These are phyloP conservation scores for Thecaphora thlaspeos DNA, from an alignment of 1,284 basidiomycete genomes.

Conservation along the genomic window DNA sequence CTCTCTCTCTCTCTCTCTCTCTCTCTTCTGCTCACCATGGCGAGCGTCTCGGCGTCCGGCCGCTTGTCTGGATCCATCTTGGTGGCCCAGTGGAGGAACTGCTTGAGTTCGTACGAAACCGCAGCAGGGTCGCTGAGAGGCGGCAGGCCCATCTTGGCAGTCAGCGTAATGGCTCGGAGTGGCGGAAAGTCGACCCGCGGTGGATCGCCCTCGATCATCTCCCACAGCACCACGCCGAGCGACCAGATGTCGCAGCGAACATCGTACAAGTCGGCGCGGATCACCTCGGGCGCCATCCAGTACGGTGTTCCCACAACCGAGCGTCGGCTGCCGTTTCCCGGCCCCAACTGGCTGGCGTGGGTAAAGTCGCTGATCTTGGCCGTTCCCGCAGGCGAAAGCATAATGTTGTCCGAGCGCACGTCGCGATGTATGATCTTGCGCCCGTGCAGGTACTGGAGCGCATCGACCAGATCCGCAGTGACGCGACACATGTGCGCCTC, in stretches of 20 bases:
- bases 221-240: slow-evolving; percentile 44
- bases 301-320: slow-evolving; percentile 47
- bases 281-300: slow-evolving; percentile 54
- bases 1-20: too few relatives aligned
- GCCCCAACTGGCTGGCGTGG: slow-evolving; percentile 34
- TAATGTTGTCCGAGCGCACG: slow-evolving; percentile 43
- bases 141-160: slow-evolving; percentile 42
- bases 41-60: slow-evolving; percentile 39
- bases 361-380: slow-evolving; percentile 49
- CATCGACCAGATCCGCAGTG: slow-evolving; percentile 32
- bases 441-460: slow-evolving; percentile 37
- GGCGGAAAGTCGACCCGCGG: slow-evolving; percentile 48
- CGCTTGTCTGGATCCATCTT: slow-evolving; percentile 44
- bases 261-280: slow-evolving; percentile 40
- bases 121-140: slow-evolving; percentile 16
- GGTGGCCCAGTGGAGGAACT: slow-evolving; percentile 46
- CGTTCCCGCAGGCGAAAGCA: slow-evolving; percentile 32
- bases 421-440: slow-evolving; percentile 40
- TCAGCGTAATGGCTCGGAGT: slow-evolving; percentile 43
- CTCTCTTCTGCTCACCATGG: slow-evolving; percentile 30
- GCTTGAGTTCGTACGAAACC: slow-evolving; percentile 37
- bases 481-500: slow-evolving; percentile 42
- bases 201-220: slow-evolving; percentile 50
- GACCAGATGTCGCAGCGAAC: slow-evolving; percentile 44
- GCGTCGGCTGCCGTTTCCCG: slow-evolving; percentile 10